These are phyloP conservation scores for Chalaropsis thielavioides DNA, from an alignment of 2,329 filamentous ascomycete species.

Conservation along the genomic window DNA sequence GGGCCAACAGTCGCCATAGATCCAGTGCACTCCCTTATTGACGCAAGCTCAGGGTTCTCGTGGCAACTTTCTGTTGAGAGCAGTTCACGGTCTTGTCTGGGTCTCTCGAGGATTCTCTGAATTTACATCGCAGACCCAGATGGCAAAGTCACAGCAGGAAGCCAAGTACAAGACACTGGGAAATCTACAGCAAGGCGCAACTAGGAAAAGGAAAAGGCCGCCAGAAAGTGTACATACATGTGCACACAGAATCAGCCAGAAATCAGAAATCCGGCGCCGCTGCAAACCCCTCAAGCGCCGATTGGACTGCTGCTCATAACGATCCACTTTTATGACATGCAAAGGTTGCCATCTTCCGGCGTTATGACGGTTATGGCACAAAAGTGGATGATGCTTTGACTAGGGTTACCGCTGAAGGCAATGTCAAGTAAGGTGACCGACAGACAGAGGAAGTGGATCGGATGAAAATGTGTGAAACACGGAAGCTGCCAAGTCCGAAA, in stretches of 20 bases:
- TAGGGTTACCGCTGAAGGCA: background rate
- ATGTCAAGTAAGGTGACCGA: background rate
- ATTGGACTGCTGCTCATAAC: background rate
- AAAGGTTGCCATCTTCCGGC: background rate
- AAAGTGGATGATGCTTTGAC: background rate
- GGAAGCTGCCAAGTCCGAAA: background rate
- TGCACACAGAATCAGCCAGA: too few species aligned
- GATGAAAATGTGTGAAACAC: constrained; percentile 2
- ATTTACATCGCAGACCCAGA: background rate
- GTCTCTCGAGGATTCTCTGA: background rate
- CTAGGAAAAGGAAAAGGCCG: background rate
- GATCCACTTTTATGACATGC: background rate
- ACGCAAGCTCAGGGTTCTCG: background rate
- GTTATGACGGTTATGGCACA: background rate
- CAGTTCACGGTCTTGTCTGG: background rate
- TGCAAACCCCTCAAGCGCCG: background rate
- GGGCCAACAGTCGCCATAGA: background rate
- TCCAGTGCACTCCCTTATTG: background rate
- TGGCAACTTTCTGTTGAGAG: background rate
- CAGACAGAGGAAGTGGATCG: background rate
- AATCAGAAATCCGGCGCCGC: background rate
- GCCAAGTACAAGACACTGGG: background rate
- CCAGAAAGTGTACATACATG: constrained; percentile 4
- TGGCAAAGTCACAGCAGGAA: background rate
- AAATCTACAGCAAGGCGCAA: background rate